Conservation (phyloP, 305 asterid genomes). For the Euphrasia arctica region DNA sequence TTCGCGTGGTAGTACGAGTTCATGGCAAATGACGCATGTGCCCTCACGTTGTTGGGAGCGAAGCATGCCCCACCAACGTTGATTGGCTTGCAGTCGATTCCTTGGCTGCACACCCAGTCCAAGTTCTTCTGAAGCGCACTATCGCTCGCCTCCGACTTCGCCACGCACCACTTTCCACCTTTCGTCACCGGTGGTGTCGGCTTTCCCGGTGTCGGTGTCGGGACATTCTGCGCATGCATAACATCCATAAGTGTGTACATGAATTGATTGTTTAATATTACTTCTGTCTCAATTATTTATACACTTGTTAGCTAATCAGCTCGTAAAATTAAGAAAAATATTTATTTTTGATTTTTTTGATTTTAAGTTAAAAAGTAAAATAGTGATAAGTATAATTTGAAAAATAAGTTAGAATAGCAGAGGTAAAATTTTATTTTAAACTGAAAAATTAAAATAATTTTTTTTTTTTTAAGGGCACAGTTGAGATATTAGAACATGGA, state of each 20-base stretch:
- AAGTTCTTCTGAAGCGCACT: slow-evolving; percentile 38
- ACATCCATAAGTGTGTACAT: not conserved
- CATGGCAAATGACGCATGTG: slow-evolving; percentile 58
- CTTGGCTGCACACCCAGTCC: slow-evolving; percentile 53
- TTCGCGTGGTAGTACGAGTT: slow-evolving; percentile 49
- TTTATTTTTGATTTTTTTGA: too few species aligned
- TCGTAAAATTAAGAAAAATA: too few species aligned
- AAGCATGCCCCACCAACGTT: slow-evolving; percentile 56
- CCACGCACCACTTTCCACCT: slow-evolving; percentile 52
- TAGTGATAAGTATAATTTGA: too few species aligned
- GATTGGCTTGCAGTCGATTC: slow-evolving; percentile 52
- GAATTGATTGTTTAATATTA: too few species aligned
- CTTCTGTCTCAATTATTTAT: too few species aligned
- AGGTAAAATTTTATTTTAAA: too few species aligned
- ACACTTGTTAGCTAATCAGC: too few species aligned
- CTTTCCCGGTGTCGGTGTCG: slow-evolving; percentile 7
- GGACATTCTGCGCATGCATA: slow-evolving; percentile 9
- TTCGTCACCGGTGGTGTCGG: slow-evolving; percentile 18
- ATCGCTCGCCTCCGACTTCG: slow-evolving; percentile 37
- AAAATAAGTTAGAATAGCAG: too few species aligned
- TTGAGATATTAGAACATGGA: too few species aligned
- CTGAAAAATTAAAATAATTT: too few species aligned
- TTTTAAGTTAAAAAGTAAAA: too few species aligned
- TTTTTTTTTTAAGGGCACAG: too few species aligned
- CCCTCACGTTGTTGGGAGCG: slow-evolving; percentile 36